Base-by-base conservation (phyloP, 441 rosid genomes). In the Manihot esculenta region DNA sequence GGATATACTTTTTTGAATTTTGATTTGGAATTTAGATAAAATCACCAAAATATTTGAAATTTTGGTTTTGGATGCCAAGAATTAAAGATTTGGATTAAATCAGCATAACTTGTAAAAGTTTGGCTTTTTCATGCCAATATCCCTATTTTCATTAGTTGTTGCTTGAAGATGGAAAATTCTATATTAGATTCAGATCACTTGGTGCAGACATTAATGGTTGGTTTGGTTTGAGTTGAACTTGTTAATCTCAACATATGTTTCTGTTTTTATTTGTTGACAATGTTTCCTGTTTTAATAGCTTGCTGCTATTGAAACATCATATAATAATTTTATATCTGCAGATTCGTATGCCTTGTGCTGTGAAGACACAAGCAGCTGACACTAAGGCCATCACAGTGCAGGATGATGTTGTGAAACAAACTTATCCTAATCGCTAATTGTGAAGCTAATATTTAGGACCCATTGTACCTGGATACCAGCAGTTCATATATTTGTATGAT, bases 261-360 rank as follows among this genome's bases (percentile, higher is more conserved):
- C 27, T 62, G 24, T 33, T 65, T 53, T 1, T 14, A 21, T 26
- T 2, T 55, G 23, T 55, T 51, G 5, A 18, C 18, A n/a, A 27
- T 58, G 18, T 30, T 60, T 50, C 20, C 11, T 15, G 57, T 20
- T n/a, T n/a, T n/a, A n/a, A 33, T 33, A 33, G 6, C 38, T 33
- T 33, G 38, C 38, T 7, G 38, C 6, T 33, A 33, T 7, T 33
- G 38, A 35, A 23, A 24, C 35, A 47, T 48, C 5, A 33, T 59
- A 44, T 65, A 59, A 65, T 72, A 13, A 24, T 13, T 48, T n/a
- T 57, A 13, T 10, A 24, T 38, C 20, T 51, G 68, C 74, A 62
- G 53, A 23, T 45, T 27, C 35, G 24, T 12, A 27, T n/a, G 44
- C 51, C 41, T 41, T 35, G 24, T 15, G 15, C 42, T 38, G 21